Evolutionary conservation across 2,329 filamentous ascomycete species (phyloP).

Genomic region (Trichophyton schoenleinii): DNA sequence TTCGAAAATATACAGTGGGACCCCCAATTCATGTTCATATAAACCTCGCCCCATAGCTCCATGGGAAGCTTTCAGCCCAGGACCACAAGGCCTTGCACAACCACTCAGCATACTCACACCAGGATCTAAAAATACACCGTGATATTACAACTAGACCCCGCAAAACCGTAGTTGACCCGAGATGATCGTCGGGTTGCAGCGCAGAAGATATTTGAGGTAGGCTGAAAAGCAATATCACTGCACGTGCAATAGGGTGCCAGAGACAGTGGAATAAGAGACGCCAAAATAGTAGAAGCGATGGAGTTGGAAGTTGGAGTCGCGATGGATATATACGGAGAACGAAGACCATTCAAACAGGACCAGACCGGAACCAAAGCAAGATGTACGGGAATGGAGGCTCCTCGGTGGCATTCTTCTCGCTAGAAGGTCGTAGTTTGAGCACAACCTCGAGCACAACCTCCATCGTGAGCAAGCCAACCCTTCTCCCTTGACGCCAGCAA

Average conservation of each 20-base stretch:
- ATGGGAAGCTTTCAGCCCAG: background rate
- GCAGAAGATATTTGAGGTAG: background rate
- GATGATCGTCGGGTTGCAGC: constrained; percentile 3
- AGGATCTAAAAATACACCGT: background rate
- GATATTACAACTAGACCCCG: background rate
- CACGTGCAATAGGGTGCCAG: background rate
- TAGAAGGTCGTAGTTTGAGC: background rate
- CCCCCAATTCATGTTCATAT: background rate
- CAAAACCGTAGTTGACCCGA: background rate
- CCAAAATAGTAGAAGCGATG: background rate
- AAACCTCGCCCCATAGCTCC: background rate
- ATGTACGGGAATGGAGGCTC: background rate
- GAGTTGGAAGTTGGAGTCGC: background rate
- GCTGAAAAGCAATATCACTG: background rate
- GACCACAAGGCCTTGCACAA: background rate
- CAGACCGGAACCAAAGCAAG: background rate
- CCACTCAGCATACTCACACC: background rate
- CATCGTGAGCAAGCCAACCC: background rate
- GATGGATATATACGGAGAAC: background rate
- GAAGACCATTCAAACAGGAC: background rate
- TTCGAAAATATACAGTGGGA: background rate
- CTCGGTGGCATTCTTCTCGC: background rate
- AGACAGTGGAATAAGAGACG: background rate
- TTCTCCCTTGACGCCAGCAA: background rate
- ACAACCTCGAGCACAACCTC: no score